Base-by-base conservation (phyloP, 2,329 filamentous ascomycete species). In the Thelonectria discophora region DNA sequence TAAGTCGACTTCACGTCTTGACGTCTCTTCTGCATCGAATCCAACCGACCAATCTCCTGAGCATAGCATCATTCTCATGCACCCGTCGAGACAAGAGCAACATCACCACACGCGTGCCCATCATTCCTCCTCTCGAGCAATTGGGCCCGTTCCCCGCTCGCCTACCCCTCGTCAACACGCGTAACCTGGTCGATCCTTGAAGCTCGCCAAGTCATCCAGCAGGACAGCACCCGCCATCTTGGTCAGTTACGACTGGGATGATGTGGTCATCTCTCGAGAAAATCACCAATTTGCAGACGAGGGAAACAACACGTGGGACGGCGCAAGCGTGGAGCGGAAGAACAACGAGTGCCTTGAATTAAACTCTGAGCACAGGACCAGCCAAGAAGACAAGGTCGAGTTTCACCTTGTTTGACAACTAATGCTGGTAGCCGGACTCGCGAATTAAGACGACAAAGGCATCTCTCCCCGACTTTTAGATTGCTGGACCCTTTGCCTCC, bases 401-500 rank as follows among this genome's bases (percentile, higher is more conserved):
- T 42, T 5, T 42, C 39, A n/a, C 39, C 15, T 42, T 42, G 39
- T 8, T n/a, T 42, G 17, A n/a, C 15, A 42, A 39, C 37, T 42
- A n/a, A 42, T 42, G 39, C 11, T n/a, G 3, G 15, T 5, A 42
- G 17, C 17, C 17, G 20, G 9, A 34, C 32, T 11, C 32, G 12
- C 32, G 32, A 34, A 5, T 45, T 45, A 45, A 45, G 42, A 45
- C 42, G 10, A 18, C 11, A 45, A 18, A 45, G 42, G 42, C 42
- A 45, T 45, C 42, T 45, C 21, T 48, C 53, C 53, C 53, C 21
- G 40, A 45, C 42, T 24, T 39, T 17, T 45, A 21, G 51, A 5
- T n/a, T 39, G 30, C 42, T 45, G 40, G 27, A n/a, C 52, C 42
- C 52, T 55, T 46, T 45, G 18, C n/a, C 53, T 30, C 17, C 20